Evolutionary conservation across 352 stramenopile genomes (phyloP), one percentile per base, ranked within the genome.

Genomic region (Blastocystis sp.): DNA sequence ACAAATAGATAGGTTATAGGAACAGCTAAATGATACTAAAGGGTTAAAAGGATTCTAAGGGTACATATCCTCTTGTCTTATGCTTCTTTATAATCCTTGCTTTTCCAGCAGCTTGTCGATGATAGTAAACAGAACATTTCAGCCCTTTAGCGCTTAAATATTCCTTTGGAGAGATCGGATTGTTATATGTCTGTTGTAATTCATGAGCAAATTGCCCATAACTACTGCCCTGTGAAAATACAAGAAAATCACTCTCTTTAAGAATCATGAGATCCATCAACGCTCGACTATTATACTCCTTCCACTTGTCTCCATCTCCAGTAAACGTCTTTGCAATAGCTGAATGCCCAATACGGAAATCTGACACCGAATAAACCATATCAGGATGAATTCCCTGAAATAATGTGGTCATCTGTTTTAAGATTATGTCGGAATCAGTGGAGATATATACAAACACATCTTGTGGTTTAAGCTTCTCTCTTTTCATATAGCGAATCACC

Each of bases 171-270:
- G 13, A 30, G 0, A 84, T 60, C 5, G 44, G 56, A 48, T 64
- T 66, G 5, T 40, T 56, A n/a, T 68, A 84, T 6, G 73, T 54
- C 30, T 84, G 44, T 40, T 84, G 73, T 35, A 84, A 24, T 27
- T 84, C 48, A 30, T 66, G 37, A 44, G 73, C 1, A 40, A 84
- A 54, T 22, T 42, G 13, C 15, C 73, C 73, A 42, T 69, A 84
- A 44, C 73, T 84, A 30, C 73, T 84, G 22, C 54, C 54, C 53
- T 84, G 27, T 5, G 73, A 68, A 42, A 51, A 84, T 3, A 84
- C 59, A 27, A 84, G 54, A 44, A 56, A 84, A 44, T 84, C 73
- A 37, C 73, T 84, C 2, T 84, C 73, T 51, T 84, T 84, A 9
- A 84, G 53, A n/a, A 84, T 53, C 2, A 84, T 22, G 19, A 84